Evolutionary conservation across 2,329 filamentous ascomycete genomes (phyloP).

Genomic region (Talaromyces atroroseus): DNA sequence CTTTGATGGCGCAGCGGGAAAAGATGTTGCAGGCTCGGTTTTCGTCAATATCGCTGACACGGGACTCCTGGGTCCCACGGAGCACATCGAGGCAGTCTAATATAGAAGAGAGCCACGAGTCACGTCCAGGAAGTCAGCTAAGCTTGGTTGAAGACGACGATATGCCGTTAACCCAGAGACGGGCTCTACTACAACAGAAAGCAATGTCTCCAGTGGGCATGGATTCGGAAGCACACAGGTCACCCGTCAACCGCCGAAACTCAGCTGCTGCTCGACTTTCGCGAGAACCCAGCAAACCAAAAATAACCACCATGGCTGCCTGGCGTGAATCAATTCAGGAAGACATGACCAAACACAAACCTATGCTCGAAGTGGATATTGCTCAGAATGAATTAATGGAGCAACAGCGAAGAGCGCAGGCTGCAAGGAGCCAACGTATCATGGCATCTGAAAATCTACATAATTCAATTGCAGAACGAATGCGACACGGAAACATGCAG

Average conservation of each 20-base stretch:
- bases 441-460: constrained; percentile 55
- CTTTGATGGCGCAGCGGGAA: constrained; percentile 53
- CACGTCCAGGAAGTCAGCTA: constrained; percentile 13
- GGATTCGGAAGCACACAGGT: constrained; percentile 15
- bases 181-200: constrained; percentile 55
- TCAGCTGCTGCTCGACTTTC: constrained; percentile 36
- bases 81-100: constrained; percentile 25
- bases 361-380: constrained; percentile 30
- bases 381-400: constrained; percentile 50
- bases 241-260: constrained; percentile 41
- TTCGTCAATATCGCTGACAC: constrained; percentile 31
- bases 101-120: constrained; percentile 14
- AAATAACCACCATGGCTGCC: constrained; percentile 56
- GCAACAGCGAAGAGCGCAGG: constrained; percentile 54
- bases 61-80: constrained; percentile 27
- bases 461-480: constrained; percentile 64
- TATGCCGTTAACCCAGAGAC: constrained; percentile 65
- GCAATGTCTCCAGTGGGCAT: constrained; percentile 24
- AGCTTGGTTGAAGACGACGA: constrained; percentile 39
- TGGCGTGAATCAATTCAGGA: constrained; percentile 63
- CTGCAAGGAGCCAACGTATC: constrained; percentile 54
- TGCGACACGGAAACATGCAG: constrained; percentile 69
- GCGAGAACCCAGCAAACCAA: constrained; percentile 18
- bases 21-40: constrained; percentile 41
- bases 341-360: constrained; percentile 47